Percentiles rank a stretch among this genome's conserved stretches.
Evolutionary conservation across 768 basidiomycete species (phyloP).

Genomic region (Termitomyces sp.): DNA sequence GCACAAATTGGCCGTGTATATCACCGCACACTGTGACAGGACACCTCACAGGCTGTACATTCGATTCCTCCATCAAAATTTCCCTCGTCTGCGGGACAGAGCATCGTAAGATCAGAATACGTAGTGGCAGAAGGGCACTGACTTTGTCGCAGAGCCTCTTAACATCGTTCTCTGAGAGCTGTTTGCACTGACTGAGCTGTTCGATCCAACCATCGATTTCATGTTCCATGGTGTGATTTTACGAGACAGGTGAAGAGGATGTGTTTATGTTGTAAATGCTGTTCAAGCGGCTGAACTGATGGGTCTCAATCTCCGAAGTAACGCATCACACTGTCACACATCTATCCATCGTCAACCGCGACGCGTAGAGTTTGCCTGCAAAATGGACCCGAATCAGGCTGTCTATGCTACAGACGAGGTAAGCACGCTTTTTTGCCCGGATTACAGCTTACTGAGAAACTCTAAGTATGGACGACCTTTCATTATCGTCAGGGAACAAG

Average conservation of each 20-base stretch:
- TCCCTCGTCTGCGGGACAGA: slow-evolving; percentile 72
- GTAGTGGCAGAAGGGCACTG: slow-evolving; percentile 10
- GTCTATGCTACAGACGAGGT: slow-evolving; percentile 89
- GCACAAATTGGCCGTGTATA: slow-evolving; percentile 99
- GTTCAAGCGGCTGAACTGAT: slow-evolving; percentile 20
- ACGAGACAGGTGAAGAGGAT: slow-evolving; percentile 19
- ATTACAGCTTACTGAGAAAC: slow-evolving; percentile 10
- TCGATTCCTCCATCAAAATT: slow-evolving; percentile 98
- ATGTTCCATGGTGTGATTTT: slow-evolving; percentile 43
- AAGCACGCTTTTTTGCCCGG: neutral
- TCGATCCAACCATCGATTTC: slow-evolving; percentile 98
- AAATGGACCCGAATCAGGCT: slow-evolving; percentile 47
- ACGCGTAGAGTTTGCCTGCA: slow-evolving; percentile 21
- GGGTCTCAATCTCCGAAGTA: slow-evolving; percentile 24
- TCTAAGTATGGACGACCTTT: slow-evolving; percentile 90
- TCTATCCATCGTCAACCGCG: slow-evolving; percentile 21
- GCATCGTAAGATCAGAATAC: slow-evolving; percentile 19
- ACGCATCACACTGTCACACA: slow-evolving; percentile 28
- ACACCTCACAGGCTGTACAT: slow-evolving; percentile 97
- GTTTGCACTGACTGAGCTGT: slow-evolving; percentile 96
- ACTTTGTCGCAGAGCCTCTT: slow-evolving; percentile 99
- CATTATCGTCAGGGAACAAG: slow-evolving; percentile 93
- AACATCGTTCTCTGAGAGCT: slow-evolving; percentile 90
- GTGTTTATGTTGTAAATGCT: slow-evolving; percentile 25
- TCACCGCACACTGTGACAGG: slow-evolving; percentile 99